Evolutionary conservation across 306 rosid species (phyloP).

Genomic region (Acmispon strigosus): DNA sequence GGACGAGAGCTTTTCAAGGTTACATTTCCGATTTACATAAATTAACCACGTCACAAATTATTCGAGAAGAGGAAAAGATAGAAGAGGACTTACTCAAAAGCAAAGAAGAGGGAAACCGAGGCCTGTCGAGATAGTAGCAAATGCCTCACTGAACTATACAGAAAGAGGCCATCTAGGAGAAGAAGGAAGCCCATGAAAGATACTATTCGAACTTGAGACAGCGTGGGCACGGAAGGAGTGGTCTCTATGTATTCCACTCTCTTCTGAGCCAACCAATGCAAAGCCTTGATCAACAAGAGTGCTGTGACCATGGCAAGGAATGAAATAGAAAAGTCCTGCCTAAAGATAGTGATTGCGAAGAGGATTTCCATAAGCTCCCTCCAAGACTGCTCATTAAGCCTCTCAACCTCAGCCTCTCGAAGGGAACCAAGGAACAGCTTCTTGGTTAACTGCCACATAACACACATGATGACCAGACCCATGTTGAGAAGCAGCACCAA

Average conservation of each 20-base stretch:
- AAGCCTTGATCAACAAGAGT: constrained; percentile 68
- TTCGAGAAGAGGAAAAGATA: background rate
- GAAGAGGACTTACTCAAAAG: constrained; percentile 70
- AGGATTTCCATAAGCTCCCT: constrained; percentile 94
- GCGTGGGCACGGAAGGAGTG: constrained; percentile 65
- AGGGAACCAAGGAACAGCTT: constrained; percentile 81
- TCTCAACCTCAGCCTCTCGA: constrained; percentile 91
- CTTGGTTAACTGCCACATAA: constrained; percentile 74
- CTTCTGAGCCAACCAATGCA: constrained; percentile 96
- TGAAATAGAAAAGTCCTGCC: constrained; percentile 87
- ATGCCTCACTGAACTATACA: constrained; percentile 51
- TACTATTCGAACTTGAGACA: constrained; percentile 82
- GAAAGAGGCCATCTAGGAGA: constrained; percentile 60
- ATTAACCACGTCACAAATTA: background rate
- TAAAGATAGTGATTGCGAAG: constrained; percentile 80
- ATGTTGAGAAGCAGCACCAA: constrained; percentile 86
- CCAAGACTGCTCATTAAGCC: constrained; percentile 95
- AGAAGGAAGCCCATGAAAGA: constrained; percentile 84
- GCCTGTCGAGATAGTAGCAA: constrained; percentile 54
- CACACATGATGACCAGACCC: constrained; percentile 82
- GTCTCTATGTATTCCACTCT: constrained; percentile 95
- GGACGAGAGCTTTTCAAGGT: background rate
- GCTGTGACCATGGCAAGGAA: constrained; percentile 88
- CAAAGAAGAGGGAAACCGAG: constrained; percentile 79
- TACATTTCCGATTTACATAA: background rate